Evolutionary conservation across 495 filamentous ascomycete genomes (phyloP).

Genomic region (Letharia columbiana): DNA sequence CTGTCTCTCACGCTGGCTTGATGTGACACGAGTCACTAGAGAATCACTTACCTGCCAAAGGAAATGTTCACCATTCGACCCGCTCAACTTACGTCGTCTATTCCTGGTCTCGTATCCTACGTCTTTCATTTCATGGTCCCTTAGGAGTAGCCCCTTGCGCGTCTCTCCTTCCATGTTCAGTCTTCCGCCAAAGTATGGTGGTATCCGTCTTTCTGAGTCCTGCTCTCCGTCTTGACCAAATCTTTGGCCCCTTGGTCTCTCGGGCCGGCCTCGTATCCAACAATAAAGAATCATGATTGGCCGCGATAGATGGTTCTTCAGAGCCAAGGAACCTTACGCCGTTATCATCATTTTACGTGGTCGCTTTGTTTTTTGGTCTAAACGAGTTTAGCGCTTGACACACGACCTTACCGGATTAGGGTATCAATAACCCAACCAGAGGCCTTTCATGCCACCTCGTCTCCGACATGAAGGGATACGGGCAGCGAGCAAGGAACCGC

Average conservation of each 20-base stretch:
- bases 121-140: too few relatives aligned
- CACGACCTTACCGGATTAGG: constrained; percentile 11
- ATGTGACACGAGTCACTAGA: too few relatives aligned
- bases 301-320: not conserved
- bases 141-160: not conserved
- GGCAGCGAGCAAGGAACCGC: not conserved
- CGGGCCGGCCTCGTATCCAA: not conserved
- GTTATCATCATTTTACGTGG: not conserved
- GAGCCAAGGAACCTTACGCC: not conserved
- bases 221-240: not conserved
- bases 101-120: not conserved
- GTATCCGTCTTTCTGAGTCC: not conserved
- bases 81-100: not conserved
- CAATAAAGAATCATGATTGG: not conserved
- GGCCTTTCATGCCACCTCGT: not conserved
- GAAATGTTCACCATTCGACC: too few relatives aligned
- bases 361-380: not conserved
- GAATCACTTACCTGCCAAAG: too few relatives aligned
- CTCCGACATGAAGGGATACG: not conserved
- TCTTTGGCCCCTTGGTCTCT: not conserved
- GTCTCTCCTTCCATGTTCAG: not conserved
- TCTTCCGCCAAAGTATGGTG: not conserved
- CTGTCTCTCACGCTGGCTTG: too few relatives aligned
- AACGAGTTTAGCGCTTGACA: not conserved
- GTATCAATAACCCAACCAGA: constrained; percentile 17